Conservation (phyloP, 2,329 filamentous ascomycete genomes). For the Calonectria montana region DNA sequence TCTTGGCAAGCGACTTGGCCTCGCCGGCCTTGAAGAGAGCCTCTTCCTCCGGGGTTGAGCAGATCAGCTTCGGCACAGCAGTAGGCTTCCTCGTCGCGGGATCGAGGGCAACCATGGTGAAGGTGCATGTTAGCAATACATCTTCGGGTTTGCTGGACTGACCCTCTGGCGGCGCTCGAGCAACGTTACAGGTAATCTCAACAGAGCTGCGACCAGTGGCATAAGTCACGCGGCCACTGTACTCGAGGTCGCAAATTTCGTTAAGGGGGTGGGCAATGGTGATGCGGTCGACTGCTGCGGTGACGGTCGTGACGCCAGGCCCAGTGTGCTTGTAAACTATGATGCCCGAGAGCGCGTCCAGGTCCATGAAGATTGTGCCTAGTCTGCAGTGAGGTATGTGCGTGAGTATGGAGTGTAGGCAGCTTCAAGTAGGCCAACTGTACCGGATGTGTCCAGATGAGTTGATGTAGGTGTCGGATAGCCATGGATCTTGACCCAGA, state of each 20-base stretch:
- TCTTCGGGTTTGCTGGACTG: conserved; percentile 60
- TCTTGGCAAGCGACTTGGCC: conserved; percentile 41
- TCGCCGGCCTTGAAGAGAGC: conserved; percentile 41
- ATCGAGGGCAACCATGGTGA: conserved; percentile 46
- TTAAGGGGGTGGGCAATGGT: conserved; percentile 76
- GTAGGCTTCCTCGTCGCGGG: conserved; percentile 43
- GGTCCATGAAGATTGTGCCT: conserved; percentile 82
- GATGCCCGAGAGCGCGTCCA: conserved; percentile 81
- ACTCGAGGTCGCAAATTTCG: conserved; percentile 82
- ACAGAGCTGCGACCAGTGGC: conserved; percentile 79
- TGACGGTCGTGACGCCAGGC: conserved; percentile 63
- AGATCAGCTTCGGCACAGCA: conserved; percentile 38
- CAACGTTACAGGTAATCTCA: conserved; percentile 80
- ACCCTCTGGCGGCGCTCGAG: conserved; percentile 71
- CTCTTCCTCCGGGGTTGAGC: conserved; percentile 44
- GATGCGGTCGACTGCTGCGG: conserved; percentile 62
- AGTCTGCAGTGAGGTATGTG: conserved; percentile 49
- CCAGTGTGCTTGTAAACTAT: conserved; percentile 78
- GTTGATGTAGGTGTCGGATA: conserved; percentile 83
- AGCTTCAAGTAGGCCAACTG: background rate
- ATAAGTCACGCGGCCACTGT: conserved; percentile 72
- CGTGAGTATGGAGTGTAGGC: background rate
- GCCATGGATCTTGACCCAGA: conserved; percentile 79
- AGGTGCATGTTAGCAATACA: conserved; percentile 56
- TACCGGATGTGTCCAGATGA: conserved; percentile 76